Base-by-base conservation (phyloP, 371 early-diverging fungal species). In the Basidiobolus heterosporus region DNA sequence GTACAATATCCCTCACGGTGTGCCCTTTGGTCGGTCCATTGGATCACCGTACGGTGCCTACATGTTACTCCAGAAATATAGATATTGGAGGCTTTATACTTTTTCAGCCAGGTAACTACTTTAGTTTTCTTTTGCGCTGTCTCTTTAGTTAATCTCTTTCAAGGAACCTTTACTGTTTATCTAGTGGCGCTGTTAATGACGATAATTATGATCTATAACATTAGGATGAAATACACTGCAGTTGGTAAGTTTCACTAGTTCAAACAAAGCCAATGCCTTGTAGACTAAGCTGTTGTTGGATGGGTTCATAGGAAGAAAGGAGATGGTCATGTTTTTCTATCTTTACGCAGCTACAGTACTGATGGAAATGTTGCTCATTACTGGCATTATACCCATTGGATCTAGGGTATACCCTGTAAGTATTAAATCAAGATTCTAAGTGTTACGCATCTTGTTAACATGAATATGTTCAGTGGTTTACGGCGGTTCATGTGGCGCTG, bases 51-150 rank as follows among this genome's bases (percentile, higher is more conserved):
- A 78, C 35, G 9, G 91, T 88, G 56, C 91, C 93, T 7, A 62
- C 65, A n/a, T 92, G 93, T 62, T 94, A 91, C 62, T 78, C 89
- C 45, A 72, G 95, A 38, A 91, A 90, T 64, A 81, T 90, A 49
- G 88, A 87, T 52, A 60, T 79, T 16, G 71, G 65, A 44, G 73
- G 72, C 56, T 69, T 75, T 22, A 66, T 92, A 15, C 69, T 92
- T 30, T 91, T 92, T 64, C 90, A 94, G 60, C 88, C 86, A 19
- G 82, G 84, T 86, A 68, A 50, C 59, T 41, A 1, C 18, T 21
- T 7, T 47, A 5, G 30, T 15, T 40, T 4, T 13, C 9, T 20
- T 36, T 14, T 14, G 14, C 21, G n/a, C 15, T 7, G 21, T 0
- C 2, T 5, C 8, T 46, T 8, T 15, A 49, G 17, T 15, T 20